Percentiles rank a stretch among this genome's conserved stretches.
Conservation (phyloP, 2,329 filamentous ascomycete genomes). For the Apiospora koreana region DNA sequence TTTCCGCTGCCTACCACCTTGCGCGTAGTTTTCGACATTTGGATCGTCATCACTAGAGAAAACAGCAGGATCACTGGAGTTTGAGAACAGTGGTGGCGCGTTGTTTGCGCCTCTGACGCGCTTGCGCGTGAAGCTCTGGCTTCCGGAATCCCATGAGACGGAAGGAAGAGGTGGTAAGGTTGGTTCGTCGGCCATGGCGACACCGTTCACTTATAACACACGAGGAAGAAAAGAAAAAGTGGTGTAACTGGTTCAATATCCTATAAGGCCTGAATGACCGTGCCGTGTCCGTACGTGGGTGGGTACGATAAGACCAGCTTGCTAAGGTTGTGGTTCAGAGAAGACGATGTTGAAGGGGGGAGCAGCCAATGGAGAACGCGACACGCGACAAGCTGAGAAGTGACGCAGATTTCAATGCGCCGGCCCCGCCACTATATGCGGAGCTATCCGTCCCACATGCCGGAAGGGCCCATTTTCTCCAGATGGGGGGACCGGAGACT, state of each 20-base stretch:
- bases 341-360: background rate
- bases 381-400: conserved; percentile 7
- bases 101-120: conserved; percentile 32
- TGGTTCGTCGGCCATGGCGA: conserved; percentile 38
- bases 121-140: conserved; percentile 39
- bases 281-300: background rate
- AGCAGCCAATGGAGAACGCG: conserved; percentile 10
- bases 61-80: conserved; percentile 70
- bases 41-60: conserved; percentile 76
- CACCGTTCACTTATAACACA: conserved; percentile 7
- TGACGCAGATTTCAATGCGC: conserved; percentile 1
- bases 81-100: conserved; percentile 44
- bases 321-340: background rate
- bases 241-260: background rate
- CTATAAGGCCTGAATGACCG: background rate
- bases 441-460: conserved; percentile 3
- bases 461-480: background rate
- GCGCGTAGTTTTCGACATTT: conserved; percentile 63
- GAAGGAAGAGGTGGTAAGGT: conserved; percentile 35
- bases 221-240: background rate
- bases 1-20: conserved; percentile 56
- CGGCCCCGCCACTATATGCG: background rate
- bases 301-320: background rate
- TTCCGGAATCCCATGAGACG: conserved; percentile 32
- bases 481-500: background rate